phyloP scores from a whole-genome alignment of 129 eudicot species.

The Tagetes patula region DNA sequence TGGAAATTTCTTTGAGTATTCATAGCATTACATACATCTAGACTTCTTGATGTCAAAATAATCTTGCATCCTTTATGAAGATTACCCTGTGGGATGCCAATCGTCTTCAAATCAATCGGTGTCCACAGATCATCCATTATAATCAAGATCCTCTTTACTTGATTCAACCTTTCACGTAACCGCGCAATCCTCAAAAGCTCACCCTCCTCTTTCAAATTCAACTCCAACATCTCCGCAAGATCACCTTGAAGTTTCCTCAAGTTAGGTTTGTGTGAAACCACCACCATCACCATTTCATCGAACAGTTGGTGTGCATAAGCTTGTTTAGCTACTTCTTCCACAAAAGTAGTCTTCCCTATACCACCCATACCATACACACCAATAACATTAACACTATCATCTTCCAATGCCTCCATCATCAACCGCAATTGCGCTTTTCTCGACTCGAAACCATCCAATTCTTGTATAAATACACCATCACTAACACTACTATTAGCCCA shows the following conservation, averaged over 20 bases:
- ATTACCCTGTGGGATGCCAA: conserved; percentile 45
- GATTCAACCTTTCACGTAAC: conserved; percentile 41
- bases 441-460: conserved; percentile 42
- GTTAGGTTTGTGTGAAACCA: conserved; percentile 38
- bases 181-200: conserved; percentile 36
- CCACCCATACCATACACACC: conserved; percentile 54
- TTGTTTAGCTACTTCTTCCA: conserved; percentile 34
- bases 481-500: conserved; percentile 23
- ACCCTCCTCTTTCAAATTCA: conserved; percentile 40
- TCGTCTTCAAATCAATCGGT: conserved; percentile 34
- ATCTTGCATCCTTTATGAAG: conserved; percentile 44
- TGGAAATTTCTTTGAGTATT: conserved; percentile 31
- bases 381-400: conserved; percentile 34
- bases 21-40: conserved; percentile 46
- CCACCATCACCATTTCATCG: conserved; percentile 43
- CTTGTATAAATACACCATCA: conserved; percentile 7
- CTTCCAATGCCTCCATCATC: conserved; percentile 43
- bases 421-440: conserved; percentile 26
- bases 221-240: conserved; percentile 41
- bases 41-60: conserved; percentile 45
- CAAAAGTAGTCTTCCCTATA: conserved; percentile 50
- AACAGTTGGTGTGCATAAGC: conserved; percentile 34
- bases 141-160: conserved; percentile 39
- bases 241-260: conserved; percentile 45
- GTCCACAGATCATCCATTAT: conserved; percentile 47